Percentiles rank a stretch among this genome's conserved stretches.
Evolutionary conservation across 1,139 yeast species (phyloP).

Genomic region (Zygosaccharomyces sapae): DNA sequence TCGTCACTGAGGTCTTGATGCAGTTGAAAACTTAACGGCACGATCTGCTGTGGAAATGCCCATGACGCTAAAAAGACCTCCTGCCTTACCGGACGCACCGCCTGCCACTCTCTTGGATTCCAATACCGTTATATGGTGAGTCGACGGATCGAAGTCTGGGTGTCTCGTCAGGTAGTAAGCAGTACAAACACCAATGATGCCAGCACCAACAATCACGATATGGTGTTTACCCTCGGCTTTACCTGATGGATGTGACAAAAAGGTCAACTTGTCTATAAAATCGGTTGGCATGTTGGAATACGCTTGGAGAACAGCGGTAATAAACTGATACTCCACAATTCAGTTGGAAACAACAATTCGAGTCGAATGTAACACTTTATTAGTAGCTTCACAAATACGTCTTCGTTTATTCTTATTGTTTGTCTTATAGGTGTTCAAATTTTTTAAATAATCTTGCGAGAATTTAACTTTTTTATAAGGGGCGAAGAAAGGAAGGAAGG

Average conservation of each 20-base stretch:
- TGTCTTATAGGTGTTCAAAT: conserved; percentile 2
- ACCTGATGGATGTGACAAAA: conserved; percentile 51
- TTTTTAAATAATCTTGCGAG: conserved; percentile 5
- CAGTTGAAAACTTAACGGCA: conserved; percentile 77
- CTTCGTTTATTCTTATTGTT: not conserved
- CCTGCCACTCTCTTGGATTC: conserved; percentile 94
- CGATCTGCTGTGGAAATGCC: conserved; percentile 96
- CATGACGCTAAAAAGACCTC: conserved; percentile 89
- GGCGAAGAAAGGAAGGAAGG: not conserved
- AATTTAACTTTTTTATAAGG: conserved; percentile 5
- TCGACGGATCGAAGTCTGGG: conserved; percentile 66
- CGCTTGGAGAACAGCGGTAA: no score
- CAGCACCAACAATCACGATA: conserved; percentile 83
- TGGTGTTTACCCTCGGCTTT: conserved; percentile 60
- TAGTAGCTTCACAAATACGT: not conserved
- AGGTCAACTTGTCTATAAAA: conserved; percentile 31
- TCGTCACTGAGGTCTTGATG: conserved; percentile 79
- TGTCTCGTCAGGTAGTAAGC: conserved; percentile 86
- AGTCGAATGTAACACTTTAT: not conserved
- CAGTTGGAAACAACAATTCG: not conserved
- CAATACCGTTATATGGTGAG: conserved; percentile 77
- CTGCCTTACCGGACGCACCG: conserved; percentile 97
- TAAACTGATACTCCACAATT: no score
- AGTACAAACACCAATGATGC: conserved; percentile 92
- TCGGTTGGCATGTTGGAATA: conserved; percentile 14